A percentile compares a stretch with the other conserved stretches of the same genome.
phyloP scores from a whole-genome alignment of 345 rosid species.

The Gossypium mustelinum region DNA sequence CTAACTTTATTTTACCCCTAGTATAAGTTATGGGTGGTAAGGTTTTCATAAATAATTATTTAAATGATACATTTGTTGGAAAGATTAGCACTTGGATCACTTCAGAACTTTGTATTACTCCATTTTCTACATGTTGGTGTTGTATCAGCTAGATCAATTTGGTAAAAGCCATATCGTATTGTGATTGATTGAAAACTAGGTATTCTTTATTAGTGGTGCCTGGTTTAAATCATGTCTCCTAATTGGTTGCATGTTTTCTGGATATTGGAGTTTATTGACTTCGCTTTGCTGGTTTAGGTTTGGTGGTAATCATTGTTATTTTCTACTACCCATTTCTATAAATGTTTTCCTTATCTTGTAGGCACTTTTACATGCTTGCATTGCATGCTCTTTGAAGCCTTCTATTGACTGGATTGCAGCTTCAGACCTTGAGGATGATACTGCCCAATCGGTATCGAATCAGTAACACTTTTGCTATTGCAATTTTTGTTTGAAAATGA shows the following conservation, averaged over 20 bases:
- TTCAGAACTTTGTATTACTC: background rate
- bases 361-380: slow-evolving; percentile 97
- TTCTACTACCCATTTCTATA: slow-evolving; percentile 5
- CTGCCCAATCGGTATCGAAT: slow-evolving; percentile 53
- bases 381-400: slow-evolving; percentile 84
- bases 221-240: background rate
- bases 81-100: background rate
- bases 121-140: background rate
- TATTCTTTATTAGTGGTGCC: background rate
- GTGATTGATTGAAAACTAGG: background rate
- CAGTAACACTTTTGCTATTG: slow-evolving; percentile 8
- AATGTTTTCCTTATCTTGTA: slow-evolving; percentile 27
- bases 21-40: background rate
- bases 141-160: background rate
- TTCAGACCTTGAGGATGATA: slow-evolving; percentile 91
- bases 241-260: background rate
- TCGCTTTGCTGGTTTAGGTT: background rate
- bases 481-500: background rate
- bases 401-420: slow-evolving; percentile 92
- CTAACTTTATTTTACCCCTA: background rate
- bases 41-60: background rate
- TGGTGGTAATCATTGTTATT: background rate
- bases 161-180: background rate
- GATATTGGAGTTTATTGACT: background rate
- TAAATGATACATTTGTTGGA: background rate